phyloP scores from a whole-genome alignment of 345 rosid species.

The Citrus medica region DNA sequence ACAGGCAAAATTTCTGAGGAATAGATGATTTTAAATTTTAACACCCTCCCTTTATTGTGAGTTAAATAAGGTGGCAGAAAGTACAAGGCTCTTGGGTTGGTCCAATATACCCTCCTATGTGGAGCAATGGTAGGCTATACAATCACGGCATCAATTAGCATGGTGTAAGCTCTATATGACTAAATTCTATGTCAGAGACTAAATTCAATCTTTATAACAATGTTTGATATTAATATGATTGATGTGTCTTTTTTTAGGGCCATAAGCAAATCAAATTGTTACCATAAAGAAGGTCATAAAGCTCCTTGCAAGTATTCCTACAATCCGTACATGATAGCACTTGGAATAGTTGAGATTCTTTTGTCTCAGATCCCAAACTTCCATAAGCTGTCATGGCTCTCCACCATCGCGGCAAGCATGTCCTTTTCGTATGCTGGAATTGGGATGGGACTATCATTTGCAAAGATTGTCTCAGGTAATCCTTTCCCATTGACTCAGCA shows the following conservation, averaged over 20 bases:
- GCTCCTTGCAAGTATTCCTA: constrained; percentile 48
- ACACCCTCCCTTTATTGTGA: background rate
- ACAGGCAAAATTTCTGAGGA: background rate
- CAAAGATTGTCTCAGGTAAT: constrained; percentile 27
- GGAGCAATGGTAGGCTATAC: constrained; percentile 9
- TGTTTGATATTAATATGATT: background rate
- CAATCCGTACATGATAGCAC: constrained; percentile 54
- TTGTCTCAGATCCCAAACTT: constrained; percentile 50
- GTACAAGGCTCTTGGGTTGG: constrained; percentile 4
- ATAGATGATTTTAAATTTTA: background rate
- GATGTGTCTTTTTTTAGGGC: constrained; percentile 24
- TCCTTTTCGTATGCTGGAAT: constrained; percentile 46
- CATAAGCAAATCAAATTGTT: constrained; percentile 55
- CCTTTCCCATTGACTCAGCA: too few relatives aligned
- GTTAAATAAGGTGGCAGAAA: constrained; percentile 3
- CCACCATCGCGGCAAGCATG: constrained; percentile 48
- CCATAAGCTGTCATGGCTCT: constrained; percentile 54
- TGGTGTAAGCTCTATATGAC: constrained; percentile 15
- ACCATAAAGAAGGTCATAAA: constrained; percentile 41
- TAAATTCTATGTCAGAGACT: background rate
- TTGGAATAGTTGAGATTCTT: constrained; percentile 41
- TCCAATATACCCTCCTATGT: constrained; percentile 8
- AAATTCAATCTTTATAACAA: too few relatives aligned
- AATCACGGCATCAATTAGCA: constrained; percentile 18
- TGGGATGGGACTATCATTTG: constrained; percentile 49